Conservation (phyloP, 2,329 filamentous ascomycete species). For the Diaporthe caulivora region DNA sequence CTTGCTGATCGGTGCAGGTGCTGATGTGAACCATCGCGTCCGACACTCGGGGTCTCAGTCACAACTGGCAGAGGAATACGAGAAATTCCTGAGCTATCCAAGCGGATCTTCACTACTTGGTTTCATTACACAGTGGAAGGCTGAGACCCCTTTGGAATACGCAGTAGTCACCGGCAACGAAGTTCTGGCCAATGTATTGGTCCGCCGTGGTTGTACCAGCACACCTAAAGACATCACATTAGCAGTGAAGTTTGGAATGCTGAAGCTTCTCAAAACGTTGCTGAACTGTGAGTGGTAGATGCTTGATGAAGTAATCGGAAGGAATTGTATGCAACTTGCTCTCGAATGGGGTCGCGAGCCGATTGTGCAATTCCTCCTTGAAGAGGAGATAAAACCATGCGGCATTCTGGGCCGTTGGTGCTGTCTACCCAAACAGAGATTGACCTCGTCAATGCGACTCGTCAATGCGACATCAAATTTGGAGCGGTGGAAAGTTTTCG, state of each 20-base stretch:
- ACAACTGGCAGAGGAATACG: too few relatives aligned
- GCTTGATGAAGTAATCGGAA: accelerated
- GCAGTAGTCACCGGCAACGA: neutral
- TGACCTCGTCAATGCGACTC: neutral
- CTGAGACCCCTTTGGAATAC: neutral
- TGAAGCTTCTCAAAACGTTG: neutral
- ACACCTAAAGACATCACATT: neutral
- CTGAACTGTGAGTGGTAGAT: neutral
- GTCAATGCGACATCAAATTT: too few relatives aligned
- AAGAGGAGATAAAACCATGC: neutral
- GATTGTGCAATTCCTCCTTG: neutral
- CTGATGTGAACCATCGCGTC: neutral
- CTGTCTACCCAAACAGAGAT: neutral
- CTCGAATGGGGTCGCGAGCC: neutral
- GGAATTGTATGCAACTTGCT: neutral
- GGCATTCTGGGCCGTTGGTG: accelerated
- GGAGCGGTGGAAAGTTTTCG: neutral
- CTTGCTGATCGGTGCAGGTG: neutral
- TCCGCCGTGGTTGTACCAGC: neutral
- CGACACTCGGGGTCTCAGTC: too few relatives aligned
- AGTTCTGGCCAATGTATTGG: neutral
- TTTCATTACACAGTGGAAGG: neutral
- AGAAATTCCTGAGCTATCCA: neutral
- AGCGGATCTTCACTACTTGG: too few relatives aligned
- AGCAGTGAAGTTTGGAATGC: neutral